Evolutionary conservation across 2,329 filamentous ascomycete species (phyloP), one percentile per base, ranked within the genome.

Genomic region (Nemania bipapillata): DNA sequence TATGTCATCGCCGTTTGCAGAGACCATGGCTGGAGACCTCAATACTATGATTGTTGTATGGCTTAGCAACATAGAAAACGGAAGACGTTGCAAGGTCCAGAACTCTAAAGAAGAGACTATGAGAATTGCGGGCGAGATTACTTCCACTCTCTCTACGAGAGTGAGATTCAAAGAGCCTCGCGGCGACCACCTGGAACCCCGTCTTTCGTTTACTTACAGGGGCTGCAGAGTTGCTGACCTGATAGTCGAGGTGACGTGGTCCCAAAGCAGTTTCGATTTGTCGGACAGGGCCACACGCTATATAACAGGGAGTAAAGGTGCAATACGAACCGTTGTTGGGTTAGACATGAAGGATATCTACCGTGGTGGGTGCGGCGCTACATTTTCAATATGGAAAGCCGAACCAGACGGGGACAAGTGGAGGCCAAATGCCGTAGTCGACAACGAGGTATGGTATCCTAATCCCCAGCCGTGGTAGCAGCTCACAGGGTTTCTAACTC

Each of bases 281-380:
- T 9, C 53, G 24, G n/a, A 53, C 28, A 62, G 64, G 4, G 64
- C 53, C 15, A 58, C 5, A 4, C 58, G 58, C 26, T 66, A 40
- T 30, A 62, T 66, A n/a, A 9, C 53, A 20, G 53, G 64, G 2
- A 57, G 1, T 9, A 12, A 30, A 5, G 64, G 64, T 9, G 20
- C 6, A 6, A 53, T 63, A 5, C 64, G 20, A 24, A 66, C 64
- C 2, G 58, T 66, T 45, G 8, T 66, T 7, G 58, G 64, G n/a
- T 42, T 66, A 12, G 47, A 53, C 35, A 62, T 66, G 58, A 62
- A 53, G 17, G 53, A 62, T 3, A 66, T 66, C 17, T 66, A 62
- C 45, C 32, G 3, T 17, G 52, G 64, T 37, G 32, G 52, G 2
- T 4, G 53, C 30, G 17, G 26, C 5, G 64, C 64, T 5, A 45